Evolutionary conservation across 108 stramenopile genomes (phyloP).

Genomic region (Parietichytrium sp.): DNA sequence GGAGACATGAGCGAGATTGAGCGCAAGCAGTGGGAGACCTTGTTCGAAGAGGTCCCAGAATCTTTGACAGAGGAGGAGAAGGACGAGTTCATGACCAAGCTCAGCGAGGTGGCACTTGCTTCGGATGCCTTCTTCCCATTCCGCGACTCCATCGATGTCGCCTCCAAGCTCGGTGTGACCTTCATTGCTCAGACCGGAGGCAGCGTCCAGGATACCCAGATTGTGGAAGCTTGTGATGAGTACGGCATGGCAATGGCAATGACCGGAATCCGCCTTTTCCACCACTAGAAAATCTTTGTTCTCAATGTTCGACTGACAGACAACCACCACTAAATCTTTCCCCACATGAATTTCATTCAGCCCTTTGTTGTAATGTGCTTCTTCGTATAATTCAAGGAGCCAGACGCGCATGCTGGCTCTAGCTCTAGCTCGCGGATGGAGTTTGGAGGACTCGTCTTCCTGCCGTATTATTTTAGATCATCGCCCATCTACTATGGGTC

Average conservation of each 20-base stretch:
- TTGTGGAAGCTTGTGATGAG: conserved; percentile 85
- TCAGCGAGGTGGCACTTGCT: conserved; percentile 77
- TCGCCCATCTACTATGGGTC: no score
- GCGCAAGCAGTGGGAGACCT: conserved; percentile 76
- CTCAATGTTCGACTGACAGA: no score
- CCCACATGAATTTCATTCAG: no score
- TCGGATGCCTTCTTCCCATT: conserved; percentile 99
- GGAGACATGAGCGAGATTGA: conserved; percentile 92
- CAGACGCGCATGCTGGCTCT: no score
- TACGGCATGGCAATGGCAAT: conserved; percentile 97
- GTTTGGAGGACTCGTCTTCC: no score
- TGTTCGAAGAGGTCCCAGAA: conserved; percentile 79
- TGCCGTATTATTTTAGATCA: no score
- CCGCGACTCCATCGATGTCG: conserved; percentile 96
- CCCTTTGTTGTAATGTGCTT: no score
- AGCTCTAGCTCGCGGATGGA: no score
- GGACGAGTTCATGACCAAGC: conserved; percentile 71
- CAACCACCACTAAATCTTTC: no score
- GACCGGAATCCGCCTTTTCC: conserved; percentile 90
- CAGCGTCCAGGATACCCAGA: conserved; percentile 81
- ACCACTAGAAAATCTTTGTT: no score
- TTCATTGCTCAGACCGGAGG: conserved; percentile 95
- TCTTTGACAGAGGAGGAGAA: conserved; percentile 85
- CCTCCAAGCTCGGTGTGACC: conserved; percentile 88
- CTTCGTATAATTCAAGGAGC: no score